Base-by-base conservation (phyloP, 140 eudicot species). In the Erigeron philadelphicus region DNA sequence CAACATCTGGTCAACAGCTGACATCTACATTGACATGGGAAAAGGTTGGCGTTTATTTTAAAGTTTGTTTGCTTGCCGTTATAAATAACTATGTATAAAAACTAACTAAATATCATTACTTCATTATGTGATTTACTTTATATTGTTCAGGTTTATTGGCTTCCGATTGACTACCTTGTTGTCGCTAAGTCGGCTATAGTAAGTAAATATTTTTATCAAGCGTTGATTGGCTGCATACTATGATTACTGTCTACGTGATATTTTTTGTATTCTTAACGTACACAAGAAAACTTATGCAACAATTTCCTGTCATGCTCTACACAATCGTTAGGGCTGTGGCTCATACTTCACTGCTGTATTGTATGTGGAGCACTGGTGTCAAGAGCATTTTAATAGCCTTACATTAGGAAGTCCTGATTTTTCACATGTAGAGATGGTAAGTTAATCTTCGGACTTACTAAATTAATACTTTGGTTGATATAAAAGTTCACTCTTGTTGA, bases 331-430 rank as follows among this genome's bases (percentile, higher is more conserved):
- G 99, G 79, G 74, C 60, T 89, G 95, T 75, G 99, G 99, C 41
- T 83, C 97, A 64, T 94, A 85, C 83, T 94, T 94, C 66, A 89
- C 99, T 66, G 96, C 99, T 67, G 88, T 94, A 23, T 66, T 94
- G 70, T 94, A 89, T 73, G 99, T 94, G 79, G 99, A 94, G 77
- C 84, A 94, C 81, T 94, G 99, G 99, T 94, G 97, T 81, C 95
- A 89, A 76, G 97, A 94, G 66, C 85, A 94, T 72, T 94, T 94
- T 75, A 80, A 74, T 18, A 56, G 76, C 79, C 87, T 94, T 31
- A 81, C 86, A 12, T 80, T 94, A 79, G 99, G 99, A 18, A 84
- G 81, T 67, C 99, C 99, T 75, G 97, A 94, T 84, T 89, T 94
- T 76, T 94, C 95, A 9, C 89, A 83, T 78, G 76, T 68, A 81